A percentile compares a stretch with the other conserved stretches of the same genome.
phyloP scores from a whole-genome alignment of 495 filamentous ascomycete genomes.

The Trichoderma asperelloides region DNA sequence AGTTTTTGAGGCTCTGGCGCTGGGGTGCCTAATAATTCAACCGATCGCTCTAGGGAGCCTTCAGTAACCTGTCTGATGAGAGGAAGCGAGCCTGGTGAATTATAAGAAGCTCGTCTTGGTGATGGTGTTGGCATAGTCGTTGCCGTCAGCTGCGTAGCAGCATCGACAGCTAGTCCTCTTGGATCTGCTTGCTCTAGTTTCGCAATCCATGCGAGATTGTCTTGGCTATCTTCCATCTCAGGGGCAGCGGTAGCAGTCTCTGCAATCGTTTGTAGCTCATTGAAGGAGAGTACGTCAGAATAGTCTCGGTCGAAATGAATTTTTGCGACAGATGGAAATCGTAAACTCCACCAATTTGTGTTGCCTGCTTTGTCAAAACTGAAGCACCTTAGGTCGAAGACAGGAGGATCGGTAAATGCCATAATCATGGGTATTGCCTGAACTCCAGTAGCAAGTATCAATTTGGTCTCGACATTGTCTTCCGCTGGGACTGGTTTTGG shows the following conservation, averaged over 20 bases:
- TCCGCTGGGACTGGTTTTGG: constrained; percentile 22
- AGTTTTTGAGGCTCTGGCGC: neutral
- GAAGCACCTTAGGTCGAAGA: constrained; percentile 41
- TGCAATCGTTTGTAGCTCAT: constrained; percentile 35
- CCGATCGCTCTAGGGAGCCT: neutral
- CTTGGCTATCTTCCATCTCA: constrained; percentile 33
- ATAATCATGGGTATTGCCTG: constrained; percentile 28
- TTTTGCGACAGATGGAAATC: constrained; percentile 38
- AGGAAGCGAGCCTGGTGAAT: neutral
- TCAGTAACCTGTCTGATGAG: neutral
- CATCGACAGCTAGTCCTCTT: constrained; percentile 20
- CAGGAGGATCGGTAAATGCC: constrained; percentile 31
- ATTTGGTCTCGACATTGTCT: constrained; percentile 21
- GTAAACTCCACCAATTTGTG: constrained; percentile 36
- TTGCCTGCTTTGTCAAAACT: constrained; percentile 35
- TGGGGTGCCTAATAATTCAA: neutral
- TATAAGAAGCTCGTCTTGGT: neutral
- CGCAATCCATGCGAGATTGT: constrained; percentile 46
- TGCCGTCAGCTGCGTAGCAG: constrained; percentile 20
- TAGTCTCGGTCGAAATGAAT: constrained; percentile 39
- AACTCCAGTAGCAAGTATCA: constrained; percentile 24
- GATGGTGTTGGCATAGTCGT: constrained; percentile 9
- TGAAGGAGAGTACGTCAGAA: constrained; percentile 31
- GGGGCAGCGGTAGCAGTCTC: constrained; percentile 24
- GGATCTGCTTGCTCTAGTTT: constrained; percentile 42